These are phyloP conservation scores for Suillus cothurnatus DNA, from an alignment of 768 basidiomycete species.

Conservation along the genomic window DNA sequence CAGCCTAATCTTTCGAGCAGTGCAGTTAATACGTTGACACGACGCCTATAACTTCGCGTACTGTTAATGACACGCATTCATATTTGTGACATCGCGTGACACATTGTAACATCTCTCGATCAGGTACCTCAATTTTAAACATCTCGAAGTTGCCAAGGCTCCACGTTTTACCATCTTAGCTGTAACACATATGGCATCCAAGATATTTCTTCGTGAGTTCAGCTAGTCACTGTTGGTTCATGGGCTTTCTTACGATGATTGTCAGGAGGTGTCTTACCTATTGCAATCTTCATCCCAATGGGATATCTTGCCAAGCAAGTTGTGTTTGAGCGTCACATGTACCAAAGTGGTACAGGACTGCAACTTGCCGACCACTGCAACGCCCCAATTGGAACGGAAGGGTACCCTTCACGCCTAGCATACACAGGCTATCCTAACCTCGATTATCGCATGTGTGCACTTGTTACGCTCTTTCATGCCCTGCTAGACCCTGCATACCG, in stretches of 20 bases:
- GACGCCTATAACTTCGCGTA: background rate
- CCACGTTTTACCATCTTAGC: no score
- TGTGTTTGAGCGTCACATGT: conserved; percentile 17
- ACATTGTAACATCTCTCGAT: background rate
- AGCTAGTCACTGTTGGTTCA: background rate
- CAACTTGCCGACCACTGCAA: conserved; percentile 38
- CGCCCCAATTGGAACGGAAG: conserved; percentile 7
- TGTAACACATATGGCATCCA: background rate
- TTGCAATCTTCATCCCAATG: conserved; percentile 23
- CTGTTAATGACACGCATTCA: background rate
- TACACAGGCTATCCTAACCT: conserved; percentile 41
- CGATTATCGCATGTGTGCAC: conserved; percentile 44
- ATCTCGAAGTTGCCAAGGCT: no score
- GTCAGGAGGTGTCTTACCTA: conserved; percentile 20
- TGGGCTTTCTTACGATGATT: background rate
- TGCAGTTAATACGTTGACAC: background rate
- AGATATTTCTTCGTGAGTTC: conserved; percentile 6
- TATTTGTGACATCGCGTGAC: background rate
- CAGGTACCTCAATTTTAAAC: no score
- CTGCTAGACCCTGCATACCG: conserved; percentile 18
- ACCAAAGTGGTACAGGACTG: conserved; percentile 13
- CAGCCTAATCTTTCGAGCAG: background rate
- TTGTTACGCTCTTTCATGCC: conserved; percentile 51
- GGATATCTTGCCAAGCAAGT: conserved; percentile 13
- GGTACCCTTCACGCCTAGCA: conserved; percentile 36